Evolutionary conservation across 495 filamentous ascomycete species (phyloP).

Genomic region (Mycothermus thermophilus): DNA sequence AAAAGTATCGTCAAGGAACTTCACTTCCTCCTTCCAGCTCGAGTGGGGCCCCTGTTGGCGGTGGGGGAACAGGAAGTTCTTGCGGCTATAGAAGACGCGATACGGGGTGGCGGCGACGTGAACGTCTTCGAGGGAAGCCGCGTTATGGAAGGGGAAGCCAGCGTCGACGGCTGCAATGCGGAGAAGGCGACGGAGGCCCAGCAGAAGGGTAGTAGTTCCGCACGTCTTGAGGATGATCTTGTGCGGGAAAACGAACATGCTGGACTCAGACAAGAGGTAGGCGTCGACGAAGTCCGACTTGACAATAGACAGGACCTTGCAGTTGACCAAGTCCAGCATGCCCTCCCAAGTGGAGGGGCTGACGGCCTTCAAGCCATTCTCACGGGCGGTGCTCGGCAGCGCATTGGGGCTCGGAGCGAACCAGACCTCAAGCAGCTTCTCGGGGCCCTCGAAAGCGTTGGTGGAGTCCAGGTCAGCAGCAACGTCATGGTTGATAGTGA

Average conservation of each 20-base stretch:
- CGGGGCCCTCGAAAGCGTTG: conserved; percentile 96
- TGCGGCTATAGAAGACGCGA: conserved; percentile 95
- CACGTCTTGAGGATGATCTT: conserved; percentile 99
- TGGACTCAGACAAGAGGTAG: conserved; percentile 95
- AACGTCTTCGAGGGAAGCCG: conserved; percentile 38
- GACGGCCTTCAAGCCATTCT: conserved; percentile 76
- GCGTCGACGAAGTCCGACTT: conserved; percentile 94
- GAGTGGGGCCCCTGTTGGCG: conserved; percentile 88
- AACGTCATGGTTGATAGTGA: conserved; percentile 95
- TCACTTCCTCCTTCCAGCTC: conserved; percentile 95
- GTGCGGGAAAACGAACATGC: conserved; percentile 99
- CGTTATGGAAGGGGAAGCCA: conserved; percentile 59
- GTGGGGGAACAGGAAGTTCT: conserved; percentile 95
- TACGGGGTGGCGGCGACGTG: conserved; percentile 70
- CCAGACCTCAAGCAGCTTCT: conserved; percentile 98
- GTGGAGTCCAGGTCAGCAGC: conserved; percentile 87
- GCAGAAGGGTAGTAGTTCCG: conserved; percentile 87
- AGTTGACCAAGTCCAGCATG: conserved; percentile 96
- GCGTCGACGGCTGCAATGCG: conserved; percentile 79
- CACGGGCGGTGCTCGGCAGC: conserved; percentile 54
- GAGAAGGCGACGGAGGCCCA: conserved; percentile 75
- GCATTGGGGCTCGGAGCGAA: conserved; percentile 68
- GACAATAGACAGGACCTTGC: conserved; percentile 91
- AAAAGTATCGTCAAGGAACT: conserved; percentile 78
- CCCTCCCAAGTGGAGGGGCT: conserved; percentile 76